Percentiles rank a stretch among this genome's conserved stretches.
phyloP scores from a whole-genome alignment of 768 basidiomycete genomes.

The Suillus hirtellus region DNA sequence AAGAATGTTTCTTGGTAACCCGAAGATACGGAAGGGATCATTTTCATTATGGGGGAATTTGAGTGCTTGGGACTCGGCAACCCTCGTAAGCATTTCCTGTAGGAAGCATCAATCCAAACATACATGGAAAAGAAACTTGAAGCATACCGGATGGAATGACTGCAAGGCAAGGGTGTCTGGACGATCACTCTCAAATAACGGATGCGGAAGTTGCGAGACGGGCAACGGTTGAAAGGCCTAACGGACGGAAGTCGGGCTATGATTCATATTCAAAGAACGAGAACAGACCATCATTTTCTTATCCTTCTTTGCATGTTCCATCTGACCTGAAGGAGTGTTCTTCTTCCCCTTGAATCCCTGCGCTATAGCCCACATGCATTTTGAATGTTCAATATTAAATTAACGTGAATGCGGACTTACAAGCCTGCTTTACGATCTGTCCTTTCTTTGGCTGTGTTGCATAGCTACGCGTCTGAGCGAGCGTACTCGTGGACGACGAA shows the following conservation, averaged over 20 bases:
- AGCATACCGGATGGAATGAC: constrained; percentile 44
- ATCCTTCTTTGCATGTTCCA: constrained; percentile 4
- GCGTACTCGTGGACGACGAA: constrained; percentile 1
- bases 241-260: not conserved
- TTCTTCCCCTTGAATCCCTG: constrained; percentile 9
- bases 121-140: not conserved
- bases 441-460: constrained; percentile 10
- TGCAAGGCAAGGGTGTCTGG: constrained; percentile 39
- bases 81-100: constrained; percentile 36
- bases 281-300: constrained; percentile 9
- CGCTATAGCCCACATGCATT: not conserved
- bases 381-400: not conserved
- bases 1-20: constrained; percentile 67
- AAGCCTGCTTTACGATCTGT: constrained; percentile 6
- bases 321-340: not conserved
- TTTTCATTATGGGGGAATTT: constrained; percentile 46
- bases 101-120: constrained; percentile 8
- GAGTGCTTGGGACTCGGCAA: constrained; percentile 46
- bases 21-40: constrained; percentile 62
- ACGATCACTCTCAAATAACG: constrained; percentile 42
- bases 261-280: not conserved
- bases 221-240: constrained; percentile 49
- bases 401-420: constrained; percentile 2
- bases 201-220: constrained; percentile 37
- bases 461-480: constrained; percentile 8